These are phyloP conservation scores for Stromatinia cepivora DNA, from an alignment of 2,329 filamentous ascomycete species.

Conservation along the genomic window DNA sequence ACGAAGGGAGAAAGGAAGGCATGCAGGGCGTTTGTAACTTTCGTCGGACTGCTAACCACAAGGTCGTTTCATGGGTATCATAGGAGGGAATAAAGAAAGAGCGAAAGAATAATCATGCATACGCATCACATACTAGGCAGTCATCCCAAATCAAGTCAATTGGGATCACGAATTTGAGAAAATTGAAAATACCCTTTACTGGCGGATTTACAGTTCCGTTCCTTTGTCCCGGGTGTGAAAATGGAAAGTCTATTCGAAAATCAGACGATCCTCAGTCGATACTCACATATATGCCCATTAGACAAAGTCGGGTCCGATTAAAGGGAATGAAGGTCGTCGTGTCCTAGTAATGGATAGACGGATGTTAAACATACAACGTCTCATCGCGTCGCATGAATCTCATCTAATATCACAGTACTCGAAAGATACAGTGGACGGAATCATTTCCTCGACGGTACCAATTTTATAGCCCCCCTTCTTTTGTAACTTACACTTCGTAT, in stretches of 20 bases:
- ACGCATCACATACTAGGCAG: neutral
- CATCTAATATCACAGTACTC: neutral
- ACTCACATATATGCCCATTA: neutral
- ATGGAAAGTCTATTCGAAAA: conserved; percentile 8
- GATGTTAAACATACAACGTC: conserved; percentile 10
- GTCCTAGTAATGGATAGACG: neutral
- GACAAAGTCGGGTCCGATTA: neutral
- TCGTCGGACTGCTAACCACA: conserved; percentile 13
- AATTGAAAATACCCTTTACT: neutral
- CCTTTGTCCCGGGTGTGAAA: neutral
- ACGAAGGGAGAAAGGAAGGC: conserved; percentile 1
- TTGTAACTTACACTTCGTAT: neutral
- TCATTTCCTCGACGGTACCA: neutral
- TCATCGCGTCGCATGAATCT: conserved; percentile 7
- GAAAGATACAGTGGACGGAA: neutral
- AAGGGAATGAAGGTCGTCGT: neutral
- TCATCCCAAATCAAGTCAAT: neutral
- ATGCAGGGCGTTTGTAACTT: conserved; percentile 12
- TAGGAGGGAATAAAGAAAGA: conserved; percentile 10
- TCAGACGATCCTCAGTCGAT: conserved; percentile 15
- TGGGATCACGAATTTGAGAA: conserved; percentile 1
- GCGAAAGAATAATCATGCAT: conserved; percentile 14
- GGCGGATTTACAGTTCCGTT: neutral
- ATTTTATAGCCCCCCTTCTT: neutral
- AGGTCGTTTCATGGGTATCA: conserved; percentile 12